Evolutionary conservation across 2,329 filamentous ascomycete genomes (phyloP), one percentile per base, ranked within the genome.

Genomic region (Aspergillus spinulosporus): DNA sequence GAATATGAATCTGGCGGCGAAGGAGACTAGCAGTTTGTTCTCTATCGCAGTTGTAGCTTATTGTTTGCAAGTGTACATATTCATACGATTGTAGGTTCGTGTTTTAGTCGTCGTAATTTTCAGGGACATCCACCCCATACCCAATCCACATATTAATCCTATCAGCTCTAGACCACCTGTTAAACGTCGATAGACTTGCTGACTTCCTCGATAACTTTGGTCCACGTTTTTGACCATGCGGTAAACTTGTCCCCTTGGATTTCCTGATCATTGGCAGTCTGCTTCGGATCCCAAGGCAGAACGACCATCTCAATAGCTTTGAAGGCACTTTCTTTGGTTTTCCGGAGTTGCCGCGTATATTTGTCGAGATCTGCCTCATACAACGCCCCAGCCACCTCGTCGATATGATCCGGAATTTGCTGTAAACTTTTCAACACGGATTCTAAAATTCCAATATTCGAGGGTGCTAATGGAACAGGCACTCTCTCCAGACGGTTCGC

Each of bases 211-310:
- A 81, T 62, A 26, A 78, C 77, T 46, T 72, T 74, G 37, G 71
- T 57, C 81, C 82, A 85, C 49, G 81, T 84, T 48, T 76, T 78
- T n/a, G 82, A 84, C 92, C 92, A 96, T 12, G 82, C 78, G 0
- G 86, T 88, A 67, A 95, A 96, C 65, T 88, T 89, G 66, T 96
- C 92, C 47, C 87, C 80, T 0, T 82, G 79, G 0, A 80, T 82
- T 75, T 74, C 5, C 72, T 69, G 63, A 5, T 49, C 85, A 44
- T 72, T 0, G 26, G 26, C 26, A 28, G 26, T 28, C 26, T 78
- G 78, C 43, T 88, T 82, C 14, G 88, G 73, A 9, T 87, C 83
- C 75, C 95, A 96, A 58, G 95, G 90, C 0, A 84, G 80, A 50
- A 78, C 81, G 0, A 88, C 88, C 6, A 92, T 72, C 36, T 91